These are phyloP conservation scores for Phytophthora quininea DNA, from an alignment of 352 stramenopile genomes.

Conservation along the genomic window DNA sequence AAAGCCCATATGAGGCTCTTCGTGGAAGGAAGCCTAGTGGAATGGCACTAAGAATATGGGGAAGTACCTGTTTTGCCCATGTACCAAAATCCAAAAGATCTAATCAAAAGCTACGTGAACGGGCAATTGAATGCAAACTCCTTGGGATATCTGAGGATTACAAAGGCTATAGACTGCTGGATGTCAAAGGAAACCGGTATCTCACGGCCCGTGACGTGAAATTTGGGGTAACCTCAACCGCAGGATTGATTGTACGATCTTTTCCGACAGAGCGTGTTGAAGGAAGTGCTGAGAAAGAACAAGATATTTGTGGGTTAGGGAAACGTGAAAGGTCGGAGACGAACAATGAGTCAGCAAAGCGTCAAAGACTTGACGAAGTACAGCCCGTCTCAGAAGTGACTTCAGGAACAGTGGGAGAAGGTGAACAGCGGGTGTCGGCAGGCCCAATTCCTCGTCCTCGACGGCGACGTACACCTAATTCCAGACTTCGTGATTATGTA, in stretches of 20 bases:
- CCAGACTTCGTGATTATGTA: background rate
- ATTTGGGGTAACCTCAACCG: background rate
- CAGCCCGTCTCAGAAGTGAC: background rate
- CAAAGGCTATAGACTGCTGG: background rate
- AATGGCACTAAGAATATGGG: slow-evolving; percentile 9
- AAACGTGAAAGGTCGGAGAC: background rate
- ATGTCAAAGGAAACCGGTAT: background rate
- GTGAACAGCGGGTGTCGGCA: background rate
- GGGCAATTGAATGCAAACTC: slow-evolving; percentile 9
- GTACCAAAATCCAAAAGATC: slow-evolving; percentile 12
- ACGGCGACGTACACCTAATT: background rate
- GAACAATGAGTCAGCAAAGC: background rate
- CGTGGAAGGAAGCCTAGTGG: slow-evolving; percentile 20
- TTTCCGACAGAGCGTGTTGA: background rate
- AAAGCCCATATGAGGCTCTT: slow-evolving; percentile 2
- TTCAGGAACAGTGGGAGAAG: background rate
- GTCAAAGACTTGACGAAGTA: background rate
- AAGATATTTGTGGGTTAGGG: background rate
- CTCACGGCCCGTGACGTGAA: background rate
- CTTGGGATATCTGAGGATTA: background rate
- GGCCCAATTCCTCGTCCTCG: background rate
- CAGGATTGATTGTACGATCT: background rate
- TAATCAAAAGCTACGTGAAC: slow-evolving; percentile 9
- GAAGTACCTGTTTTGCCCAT: slow-evolving; percentile 11
- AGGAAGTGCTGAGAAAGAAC: background rate